Percentiles rank a stretch among this genome's conserved stretches.
Conservation (phyloP, 441 rosid species). For the Gossypium lobatum region DNA sequence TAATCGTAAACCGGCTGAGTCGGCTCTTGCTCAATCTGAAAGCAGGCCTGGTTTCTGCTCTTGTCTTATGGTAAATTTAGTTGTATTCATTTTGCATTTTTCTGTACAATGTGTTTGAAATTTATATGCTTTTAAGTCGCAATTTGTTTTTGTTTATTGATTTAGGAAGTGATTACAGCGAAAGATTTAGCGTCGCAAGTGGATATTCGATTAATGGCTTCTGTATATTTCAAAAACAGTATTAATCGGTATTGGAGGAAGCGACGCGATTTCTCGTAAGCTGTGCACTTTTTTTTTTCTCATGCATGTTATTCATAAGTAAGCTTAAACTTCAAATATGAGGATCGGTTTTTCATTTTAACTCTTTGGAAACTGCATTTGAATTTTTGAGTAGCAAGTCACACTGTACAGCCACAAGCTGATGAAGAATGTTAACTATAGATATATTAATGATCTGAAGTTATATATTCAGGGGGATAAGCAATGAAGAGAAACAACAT, state of each 20-base stretch:
- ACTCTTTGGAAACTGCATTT: neutral
- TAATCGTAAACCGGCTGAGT: constrained; percentile 82
- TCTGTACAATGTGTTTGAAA: constrained; percentile 11
- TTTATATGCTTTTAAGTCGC: constrained; percentile 2
- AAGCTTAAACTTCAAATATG: neutral
- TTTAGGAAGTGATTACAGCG: constrained; percentile 88
- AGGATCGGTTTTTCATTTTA: neutral
- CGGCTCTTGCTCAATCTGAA: constrained; percentile 79
- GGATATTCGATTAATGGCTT: constrained; percentile 82
- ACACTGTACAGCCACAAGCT: neutral
- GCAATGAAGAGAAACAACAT: constrained; percentile 80
- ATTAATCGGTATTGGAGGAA: constrained; percentile 84
- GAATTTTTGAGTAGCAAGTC: neutral
- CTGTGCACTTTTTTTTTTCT: neutral
- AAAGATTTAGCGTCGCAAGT: constrained; percentile 79
- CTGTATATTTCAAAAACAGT: constrained; percentile 88
- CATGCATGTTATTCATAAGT: neutral
- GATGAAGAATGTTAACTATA: neutral
- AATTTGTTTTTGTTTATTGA: constrained; percentile 13
- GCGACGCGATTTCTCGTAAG: constrained; percentile 74
- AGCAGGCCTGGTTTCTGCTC: constrained; percentile 91
- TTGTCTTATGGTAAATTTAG: constrained; percentile 64
- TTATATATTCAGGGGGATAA: constrained; percentile 61
- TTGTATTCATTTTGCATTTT: neutral
- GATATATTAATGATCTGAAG: neutral